phyloP scores from a whole-genome alignment of 306 rosid species.

The Ziziphus jujuba region DNA sequence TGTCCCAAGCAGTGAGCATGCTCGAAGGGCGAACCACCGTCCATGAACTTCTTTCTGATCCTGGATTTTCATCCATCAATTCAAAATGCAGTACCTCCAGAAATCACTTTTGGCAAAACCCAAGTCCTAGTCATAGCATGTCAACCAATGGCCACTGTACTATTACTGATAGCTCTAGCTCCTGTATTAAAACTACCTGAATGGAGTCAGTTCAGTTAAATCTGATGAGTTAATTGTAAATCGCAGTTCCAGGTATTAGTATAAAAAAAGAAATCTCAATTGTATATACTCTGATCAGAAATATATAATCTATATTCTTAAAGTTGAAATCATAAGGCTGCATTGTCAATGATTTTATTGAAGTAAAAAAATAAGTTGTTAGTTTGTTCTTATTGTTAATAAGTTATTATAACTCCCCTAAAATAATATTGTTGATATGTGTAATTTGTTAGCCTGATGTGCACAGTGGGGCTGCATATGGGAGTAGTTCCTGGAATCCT shows the following conservation, averaged over 20 bases:
- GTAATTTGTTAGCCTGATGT: too few relatives aligned
- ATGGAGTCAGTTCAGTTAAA: constrained; percentile 33
- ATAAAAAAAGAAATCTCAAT: not conserved
- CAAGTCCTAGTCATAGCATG: constrained; percentile 62
- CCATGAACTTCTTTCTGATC: constrained; percentile 74
- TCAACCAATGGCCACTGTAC: constrained; percentile 35
- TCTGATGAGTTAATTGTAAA: constrained; percentile 32
- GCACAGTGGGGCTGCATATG: too few relatives aligned
- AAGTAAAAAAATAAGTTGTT: too few relatives aligned
- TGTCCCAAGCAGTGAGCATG: constrained; percentile 93
- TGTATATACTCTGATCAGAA: not conserved
- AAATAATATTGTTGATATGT: too few relatives aligned
- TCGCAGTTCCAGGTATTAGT: not conserved
- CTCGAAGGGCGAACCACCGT: constrained; percentile 85
- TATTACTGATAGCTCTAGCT: constrained; percentile 43
- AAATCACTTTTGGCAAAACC: constrained; percentile 84
- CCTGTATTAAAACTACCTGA: constrained; percentile 43
- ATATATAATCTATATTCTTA: too few relatives aligned
- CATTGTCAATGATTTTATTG: too few relatives aligned
- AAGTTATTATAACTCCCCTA: too few relatives aligned
- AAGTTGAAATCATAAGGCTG: too few relatives aligned
- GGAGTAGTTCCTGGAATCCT: too few relatives aligned
- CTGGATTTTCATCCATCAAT: constrained; percentile 64
- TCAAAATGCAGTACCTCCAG: constrained; percentile 56
- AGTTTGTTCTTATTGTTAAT: too few relatives aligned